Conservation (phyloP, 192 early-diverging fungal genomes). For the Rhizophagus sp. region DNA sequence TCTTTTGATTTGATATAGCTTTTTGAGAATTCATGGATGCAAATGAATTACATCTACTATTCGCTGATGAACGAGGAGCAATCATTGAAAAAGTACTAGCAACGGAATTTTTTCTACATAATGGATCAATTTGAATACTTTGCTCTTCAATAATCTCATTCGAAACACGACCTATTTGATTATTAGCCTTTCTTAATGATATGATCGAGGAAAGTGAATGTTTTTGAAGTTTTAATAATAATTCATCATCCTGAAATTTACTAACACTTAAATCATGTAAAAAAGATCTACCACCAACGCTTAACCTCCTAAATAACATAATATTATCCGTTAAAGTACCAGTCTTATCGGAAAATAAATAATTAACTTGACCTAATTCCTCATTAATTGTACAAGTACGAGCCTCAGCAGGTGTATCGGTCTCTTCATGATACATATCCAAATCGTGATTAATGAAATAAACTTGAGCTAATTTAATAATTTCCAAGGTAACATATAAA, state of each 20-base stretch:
- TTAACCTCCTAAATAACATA: constrained; percentile 75
- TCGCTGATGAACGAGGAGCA: constrained; percentile 14
- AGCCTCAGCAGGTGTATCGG: constrained; percentile 73
- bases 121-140: neutral
- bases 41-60: constrained; percentile 7
- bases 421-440: constrained; percentile 72
- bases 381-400: constrained; percentile 82
- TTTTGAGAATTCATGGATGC: constrained; percentile 1
- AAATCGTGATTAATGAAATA: constrained; percentile 80
- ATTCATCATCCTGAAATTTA: constrained; percentile 31
- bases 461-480: constrained; percentile 73
- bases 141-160: constrained; percentile 9
- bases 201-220: neutral
- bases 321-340: constrained; percentile 88
- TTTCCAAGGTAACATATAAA: constrained; percentile 85
- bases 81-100: constrained; percentile 26
- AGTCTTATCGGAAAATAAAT: constrained; percentile 90
- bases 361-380: constrained; percentile 84
- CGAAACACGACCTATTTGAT: neutral
- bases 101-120: neutral
- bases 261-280: constrained; percentile 62
- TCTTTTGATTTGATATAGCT: neutral
- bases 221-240: constrained; percentile 16
- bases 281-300: constrained; percentile 60
- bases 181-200: neutral